Conservation (phyloP, 2,329 filamentous ascomycete species). For the Aspergillus aculeatinus region DNA sequence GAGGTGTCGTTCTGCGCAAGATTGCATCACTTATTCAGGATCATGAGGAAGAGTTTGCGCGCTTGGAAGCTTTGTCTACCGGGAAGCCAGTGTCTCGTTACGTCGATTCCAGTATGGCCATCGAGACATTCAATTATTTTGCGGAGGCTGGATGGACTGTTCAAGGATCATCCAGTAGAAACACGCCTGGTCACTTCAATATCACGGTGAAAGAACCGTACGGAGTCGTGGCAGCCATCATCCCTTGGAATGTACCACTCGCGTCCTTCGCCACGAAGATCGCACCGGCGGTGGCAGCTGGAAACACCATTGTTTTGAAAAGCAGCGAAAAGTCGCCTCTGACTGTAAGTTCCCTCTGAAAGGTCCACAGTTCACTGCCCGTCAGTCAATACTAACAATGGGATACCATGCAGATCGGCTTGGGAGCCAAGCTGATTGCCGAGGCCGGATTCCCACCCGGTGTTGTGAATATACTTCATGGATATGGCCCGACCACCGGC, state of each 20-base stretch:
- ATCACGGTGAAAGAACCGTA: constrained; percentile 50
- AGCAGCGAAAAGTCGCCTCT: constrained; percentile 63
- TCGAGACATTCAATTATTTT: constrained; percentile 28
- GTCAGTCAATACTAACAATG: background rate
- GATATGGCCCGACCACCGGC: constrained; percentile 61
- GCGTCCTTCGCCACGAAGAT: constrained; percentile 53
- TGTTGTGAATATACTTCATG: constrained; percentile 54
- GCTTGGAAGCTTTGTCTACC: constrained; percentile 38
- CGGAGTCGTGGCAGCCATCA: constrained; percentile 58
- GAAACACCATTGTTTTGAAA: constrained; percentile 63
- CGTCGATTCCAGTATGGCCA: constrained; percentile 24
- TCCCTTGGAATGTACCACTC: constrained; percentile 58
- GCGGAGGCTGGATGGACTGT: constrained; percentile 30
- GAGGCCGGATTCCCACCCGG: constrained; percentile 47
- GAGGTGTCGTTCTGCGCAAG: constrained; percentile 35
- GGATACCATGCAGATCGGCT: constrained; percentile 26
- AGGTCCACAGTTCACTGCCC: background rate
- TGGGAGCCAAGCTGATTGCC: constrained; percentile 38
- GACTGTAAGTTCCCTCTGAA: constrained; percentile 42
- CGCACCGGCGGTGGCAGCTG: constrained; percentile 59
- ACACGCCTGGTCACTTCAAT: constrained; percentile 28
- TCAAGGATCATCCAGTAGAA: constrained; percentile 32
- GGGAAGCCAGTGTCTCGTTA: constrained; percentile 34
- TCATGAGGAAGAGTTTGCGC: constrained; percentile 30
- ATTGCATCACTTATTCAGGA: constrained; percentile 33